Percentiles rank a stretch among this genome's conserved stretches.
Conservation (phyloP, 345 rosid species). For the Citrus unshiu region DNA sequence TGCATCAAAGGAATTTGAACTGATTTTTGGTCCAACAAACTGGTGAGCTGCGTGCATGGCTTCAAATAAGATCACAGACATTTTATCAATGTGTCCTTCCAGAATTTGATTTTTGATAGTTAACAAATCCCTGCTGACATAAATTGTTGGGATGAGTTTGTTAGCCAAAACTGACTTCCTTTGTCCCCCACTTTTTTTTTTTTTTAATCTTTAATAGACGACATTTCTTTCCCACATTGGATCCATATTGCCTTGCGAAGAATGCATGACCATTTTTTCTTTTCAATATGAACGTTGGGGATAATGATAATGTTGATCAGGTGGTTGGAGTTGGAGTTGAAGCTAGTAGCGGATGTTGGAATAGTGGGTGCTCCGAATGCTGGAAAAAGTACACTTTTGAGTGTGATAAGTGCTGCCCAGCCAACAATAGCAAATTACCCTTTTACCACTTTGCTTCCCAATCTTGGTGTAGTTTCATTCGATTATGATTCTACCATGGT, state of each 20-base stretch:
- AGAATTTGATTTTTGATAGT: background rate
- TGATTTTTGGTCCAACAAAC: background rate
- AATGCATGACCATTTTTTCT: background rate
- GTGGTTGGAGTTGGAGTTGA: slow-evolving; percentile 95
- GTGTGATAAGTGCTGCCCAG: slow-evolving; percentile 86
- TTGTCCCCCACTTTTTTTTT: background rate
- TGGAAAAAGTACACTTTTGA: slow-evolving; percentile 87
- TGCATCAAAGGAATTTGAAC: background rate
- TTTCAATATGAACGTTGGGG: slow-evolving; percentile 5
- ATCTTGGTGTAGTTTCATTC: slow-evolving; percentile 92
- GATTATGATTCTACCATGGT: slow-evolving; percentile 87
- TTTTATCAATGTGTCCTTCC: background rate
- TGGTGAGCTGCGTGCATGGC: background rate
- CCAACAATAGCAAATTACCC: slow-evolving; percentile 89
- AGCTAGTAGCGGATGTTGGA: slow-evolving; percentile 90
- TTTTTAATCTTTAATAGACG: background rate
- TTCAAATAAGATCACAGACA: background rate
- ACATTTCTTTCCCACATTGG: background rate
- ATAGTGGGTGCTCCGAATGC: slow-evolving; percentile 96
- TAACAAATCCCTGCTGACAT: background rate
- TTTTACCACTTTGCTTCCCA: slow-evolving; percentile 90
- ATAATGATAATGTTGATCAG: slow-evolving; percentile 39
- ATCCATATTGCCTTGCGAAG: background rate
- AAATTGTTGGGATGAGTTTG: background rate
- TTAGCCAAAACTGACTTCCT: background rate